Conservation (phyloP, 805 yeast species). For the Candida alai region DNA sequence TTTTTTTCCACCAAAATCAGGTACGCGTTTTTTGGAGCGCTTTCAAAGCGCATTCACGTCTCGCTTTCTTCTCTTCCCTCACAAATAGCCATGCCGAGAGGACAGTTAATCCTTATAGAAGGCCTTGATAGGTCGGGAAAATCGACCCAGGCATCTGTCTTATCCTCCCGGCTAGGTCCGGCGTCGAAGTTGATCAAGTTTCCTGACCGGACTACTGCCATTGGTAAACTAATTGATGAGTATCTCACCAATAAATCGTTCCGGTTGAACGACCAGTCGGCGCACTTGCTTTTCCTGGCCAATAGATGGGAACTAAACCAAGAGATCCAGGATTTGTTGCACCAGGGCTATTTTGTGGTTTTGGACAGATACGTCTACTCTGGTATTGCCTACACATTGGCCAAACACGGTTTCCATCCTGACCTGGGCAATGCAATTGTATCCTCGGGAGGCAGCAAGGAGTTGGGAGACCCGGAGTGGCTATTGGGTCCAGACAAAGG, state of each 20-base stretch:
- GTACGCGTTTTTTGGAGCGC: no score
- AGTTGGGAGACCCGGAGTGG: slow-evolving; percentile 59
- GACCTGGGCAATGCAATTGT: background rate
- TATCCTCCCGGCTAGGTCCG: slow-evolving; percentile 16
- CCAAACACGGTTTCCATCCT: slow-evolving; percentile 56
- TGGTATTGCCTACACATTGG: slow-evolving; percentile 88
- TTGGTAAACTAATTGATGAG: slow-evolving; percentile 73
- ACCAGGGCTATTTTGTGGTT: slow-evolving; percentile 56
- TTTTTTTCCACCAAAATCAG: no score
- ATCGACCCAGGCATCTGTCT: slow-evolving; percentile 65
- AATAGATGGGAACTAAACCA: slow-evolving; percentile 85
- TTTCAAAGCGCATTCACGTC: no score
- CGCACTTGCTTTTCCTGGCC: slow-evolving; percentile 86
- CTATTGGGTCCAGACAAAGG: slow-evolving; percentile 79
- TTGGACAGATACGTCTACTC: slow-evolving; percentile 89
- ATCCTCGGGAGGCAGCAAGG: slow-evolving; percentile 10
- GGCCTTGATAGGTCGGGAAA: slow-evolving; percentile 96
- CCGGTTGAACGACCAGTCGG: slow-evolving; percentile 66
- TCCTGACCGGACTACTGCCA: slow-evolving; percentile 81
- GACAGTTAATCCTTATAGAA: slow-evolving; percentile 76
- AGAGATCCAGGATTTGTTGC: slow-evolving; percentile 42
- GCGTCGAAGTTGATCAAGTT: slow-evolving; percentile 57
- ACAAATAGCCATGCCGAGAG: slow-evolving; percentile 38
- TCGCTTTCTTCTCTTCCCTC: no score
- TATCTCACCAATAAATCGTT: slow-evolving; percentile 56